Base-by-base conservation (phyloP, 1,284 basidiomycete species). In the Malassezia sympodialis region DNA sequence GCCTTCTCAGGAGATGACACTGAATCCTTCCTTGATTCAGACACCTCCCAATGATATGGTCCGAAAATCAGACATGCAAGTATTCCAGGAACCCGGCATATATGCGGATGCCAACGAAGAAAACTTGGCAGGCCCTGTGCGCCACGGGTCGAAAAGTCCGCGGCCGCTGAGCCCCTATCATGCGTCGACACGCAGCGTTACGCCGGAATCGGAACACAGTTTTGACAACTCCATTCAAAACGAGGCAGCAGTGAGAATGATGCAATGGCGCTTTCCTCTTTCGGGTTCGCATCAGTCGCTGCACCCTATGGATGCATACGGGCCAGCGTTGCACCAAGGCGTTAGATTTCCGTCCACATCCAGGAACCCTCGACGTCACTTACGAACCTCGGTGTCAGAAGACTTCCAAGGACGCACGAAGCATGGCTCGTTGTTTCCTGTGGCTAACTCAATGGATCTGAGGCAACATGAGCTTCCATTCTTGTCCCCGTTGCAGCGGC, bases 241-340 rank as follows among this genome's bases (percentile, higher is more conserved):
- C 8, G 28, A 39, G 1, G 39, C 40, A 6, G 31, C 32, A 12
- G 5, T 27, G 5, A 48, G 53, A 15, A 56, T 56, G 53, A 12
- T 31, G 5, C 53, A 51, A 28, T 56, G 53, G 53, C 47, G 53
- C 21, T 56, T 56, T 27, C 53, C 53, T 10, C n/a, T n/a, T 3
- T 15, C 39, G 46, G 30, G 19, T 21, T 15, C 31, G 7, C 23
- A 15, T 2, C 17, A 31, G 8, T n/a, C 41, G 17, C 26, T 56
- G 31, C 53, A 56, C 15, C 53, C 53, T 8, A 42, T 56, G 40
- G 53, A 56, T 31, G 53, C 53, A 10, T 50, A 50, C 31, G n/a
- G 3, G 23, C 32, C 34, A 19, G 6, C 19, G 19, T 37, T 35
- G 32, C 46, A 15, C 2, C 21, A 23, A 8, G n/a, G 32, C 7